Evolutionary conservation across 192 early-diverging fungal genomes (phyloP).

Genomic region (Umbelopsis sp.): DNA sequence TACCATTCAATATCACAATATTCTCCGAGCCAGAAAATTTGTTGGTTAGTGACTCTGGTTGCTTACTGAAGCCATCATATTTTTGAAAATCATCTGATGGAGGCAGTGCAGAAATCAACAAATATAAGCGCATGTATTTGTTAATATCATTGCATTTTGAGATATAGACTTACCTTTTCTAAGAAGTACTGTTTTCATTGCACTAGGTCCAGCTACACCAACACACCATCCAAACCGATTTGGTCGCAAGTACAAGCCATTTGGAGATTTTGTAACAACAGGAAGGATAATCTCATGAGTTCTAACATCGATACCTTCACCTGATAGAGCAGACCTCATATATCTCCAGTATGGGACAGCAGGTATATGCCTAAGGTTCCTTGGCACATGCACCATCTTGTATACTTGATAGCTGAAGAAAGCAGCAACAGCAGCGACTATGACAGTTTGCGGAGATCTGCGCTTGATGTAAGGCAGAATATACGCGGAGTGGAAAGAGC

Average conservation of each 20-base stretch:
- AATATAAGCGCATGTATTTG: background rate
- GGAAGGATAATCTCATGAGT: background rate
- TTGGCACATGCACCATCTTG: background rate
- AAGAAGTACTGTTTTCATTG: background rate
- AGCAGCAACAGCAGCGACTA: background rate
- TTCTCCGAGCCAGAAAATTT: background rate
- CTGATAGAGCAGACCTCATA: background rate
- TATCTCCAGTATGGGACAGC: background rate
- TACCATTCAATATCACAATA: constrained; percentile 25
- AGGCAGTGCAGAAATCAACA: background rate
- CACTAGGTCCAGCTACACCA: background rate
- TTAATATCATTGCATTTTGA: too few relatives aligned
- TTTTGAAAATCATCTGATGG: background rate
- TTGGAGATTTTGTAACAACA: background rate
- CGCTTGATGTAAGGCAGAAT: background rate
- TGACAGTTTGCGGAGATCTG: background rate
- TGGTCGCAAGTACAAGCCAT: background rate
- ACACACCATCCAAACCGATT: constrained; percentile 2
- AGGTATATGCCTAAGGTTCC: background rate
- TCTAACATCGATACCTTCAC: background rate
- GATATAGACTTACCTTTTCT: background rate
- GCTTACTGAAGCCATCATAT: background rate
- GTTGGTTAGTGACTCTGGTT: background rate
- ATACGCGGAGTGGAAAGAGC: background rate
- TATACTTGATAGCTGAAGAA: constrained; percentile 1